phyloP scores from a whole-genome alignment of 2,329 filamentous ascomycete species.

The Bipolaris bicolor region DNA sequence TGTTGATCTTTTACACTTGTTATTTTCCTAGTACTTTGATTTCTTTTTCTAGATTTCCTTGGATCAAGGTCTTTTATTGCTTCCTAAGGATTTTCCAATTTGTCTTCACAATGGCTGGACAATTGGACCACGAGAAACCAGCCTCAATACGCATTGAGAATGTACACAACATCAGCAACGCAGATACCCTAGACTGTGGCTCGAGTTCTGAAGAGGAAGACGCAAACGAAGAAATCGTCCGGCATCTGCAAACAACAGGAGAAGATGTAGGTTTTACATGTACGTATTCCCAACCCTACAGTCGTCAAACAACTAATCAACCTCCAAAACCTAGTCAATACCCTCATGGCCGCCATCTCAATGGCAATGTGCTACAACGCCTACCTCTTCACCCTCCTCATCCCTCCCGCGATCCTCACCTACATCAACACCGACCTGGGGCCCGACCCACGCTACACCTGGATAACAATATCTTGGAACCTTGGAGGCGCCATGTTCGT shows the following conservation, averaged over 20 bases:
- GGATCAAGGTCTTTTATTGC: background rate
- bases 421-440: constrained; percentile 45
- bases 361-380: constrained; percentile 44
- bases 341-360: constrained; percentile 33
- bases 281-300: background rate
- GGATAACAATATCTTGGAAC: constrained; percentile 46
- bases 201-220: constrained; percentile 8
- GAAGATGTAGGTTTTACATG: constrained; percentile 42
- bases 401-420: constrained; percentile 40
- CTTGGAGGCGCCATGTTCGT: constrained; percentile 43
- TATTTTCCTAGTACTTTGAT: background rate
- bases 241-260: constrained; percentile 37
- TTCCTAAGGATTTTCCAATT: background rate
- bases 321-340: constrained; percentile 10
- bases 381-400: constrained; percentile 43
- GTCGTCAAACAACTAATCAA: too few species aligned
- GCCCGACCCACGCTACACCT: constrained; percentile 39
- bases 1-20: background rate
- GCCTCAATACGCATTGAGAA: constrained; percentile 25
- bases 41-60: background rate
- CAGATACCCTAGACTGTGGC: constrained; percentile 15
- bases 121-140: constrained; percentile 20
- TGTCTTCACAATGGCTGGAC: background rate
- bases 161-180: constrained; percentile 18
- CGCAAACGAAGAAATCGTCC: constrained; percentile 39